Evolutionary conservation across 352 stramenopile species (phyloP), one percentile per base, ranked within the genome.

Genomic region (Peronospora destructor): DNA sequence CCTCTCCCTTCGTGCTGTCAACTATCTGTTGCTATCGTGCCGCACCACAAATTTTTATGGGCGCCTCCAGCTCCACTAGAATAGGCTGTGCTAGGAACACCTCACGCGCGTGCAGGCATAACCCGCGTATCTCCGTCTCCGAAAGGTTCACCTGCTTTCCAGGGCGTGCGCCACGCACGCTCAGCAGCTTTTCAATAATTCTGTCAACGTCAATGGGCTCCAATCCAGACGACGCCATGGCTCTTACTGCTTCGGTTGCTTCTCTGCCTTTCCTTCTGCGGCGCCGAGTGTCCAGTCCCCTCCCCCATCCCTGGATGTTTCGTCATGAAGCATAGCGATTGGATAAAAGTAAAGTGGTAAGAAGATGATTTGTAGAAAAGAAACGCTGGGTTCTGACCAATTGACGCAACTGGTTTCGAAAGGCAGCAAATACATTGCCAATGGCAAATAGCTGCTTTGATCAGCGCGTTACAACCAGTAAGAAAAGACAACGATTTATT

Each of bases 81-180:
- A 99, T 99, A 5, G 96, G 96, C 70, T 99, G 97, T 29, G 79
- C 77, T 53, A 99, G 97, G 61, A 99, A 97, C 40, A 99, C 85
- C 64, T 99, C 96, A 49, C 95, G 84, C 45, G 90, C 86, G 41
- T 97, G 91, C 21, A 98, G 71, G 57, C 96, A 99, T n/a, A 99
- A 84, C 53, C 94, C 96, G 37, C 95, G 95, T 53, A 99, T 98
- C 68, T 98, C 94, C 35, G 76, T 84, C 73, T 98, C 95, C 6
- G 86, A 86, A 14, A 98, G 75, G 58, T 97, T 91, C 36, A 99
- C 96, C 68, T 96, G 72, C 66, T 85, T 85, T 43, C 86, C 87
- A 17, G 87, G 87, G 38, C 85, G 71, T 26, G 85, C 80, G 37
- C 85, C 86, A 48, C 87, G 73, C 49, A 97, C 89, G 49, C 82